Conservation (phyloP, 805 yeast genomes). For the Naumovozyma baii region DNA sequence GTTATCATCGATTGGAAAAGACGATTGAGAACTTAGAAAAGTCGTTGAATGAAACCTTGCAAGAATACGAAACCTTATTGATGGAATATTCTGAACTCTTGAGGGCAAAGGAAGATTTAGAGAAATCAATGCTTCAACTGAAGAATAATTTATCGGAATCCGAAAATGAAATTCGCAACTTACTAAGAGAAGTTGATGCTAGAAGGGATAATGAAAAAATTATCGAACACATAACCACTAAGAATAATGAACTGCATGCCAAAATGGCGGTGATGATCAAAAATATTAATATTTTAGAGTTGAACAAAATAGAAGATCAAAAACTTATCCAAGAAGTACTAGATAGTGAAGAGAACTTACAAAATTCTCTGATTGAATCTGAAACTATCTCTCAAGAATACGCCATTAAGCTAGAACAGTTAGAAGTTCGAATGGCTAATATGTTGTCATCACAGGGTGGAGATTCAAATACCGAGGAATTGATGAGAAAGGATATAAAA, state of each 20-base stretch:
- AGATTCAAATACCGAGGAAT: neutral
- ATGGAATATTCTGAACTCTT: constrained; percentile 6
- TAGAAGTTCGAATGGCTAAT: too few species aligned
- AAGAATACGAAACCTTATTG: constrained; percentile 6
- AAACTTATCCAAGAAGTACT: neutral
- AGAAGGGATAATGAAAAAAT: constrained; percentile 26
- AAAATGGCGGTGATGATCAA: constrained; percentile 29
- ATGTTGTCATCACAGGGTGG: too few species aligned
- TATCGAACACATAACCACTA: constrained; percentile 29
- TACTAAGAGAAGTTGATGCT: constrained; percentile 24
- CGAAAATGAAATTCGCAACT: constrained; percentile 13
- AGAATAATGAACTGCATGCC: constrained; percentile 30
- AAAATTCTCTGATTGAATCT: neutral
- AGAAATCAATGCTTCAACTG: constrained; percentile 2
- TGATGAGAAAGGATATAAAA: neutral
- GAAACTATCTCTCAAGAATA: neutral
- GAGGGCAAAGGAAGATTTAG: too few species aligned
- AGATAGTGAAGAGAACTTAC: neutral
- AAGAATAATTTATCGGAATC: constrained; percentile 9
- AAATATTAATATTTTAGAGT: constrained; percentile 34
- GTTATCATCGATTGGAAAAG: constrained; percentile 1
- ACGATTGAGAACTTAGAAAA: constrained; percentile 4
- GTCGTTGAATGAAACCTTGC: constrained; percentile 3
- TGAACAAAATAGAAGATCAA: neutral
- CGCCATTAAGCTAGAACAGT: neutral